Base-by-base conservation (phyloP, 345 rosid genomes). In the Microthlaspi erraticum region DNA sequence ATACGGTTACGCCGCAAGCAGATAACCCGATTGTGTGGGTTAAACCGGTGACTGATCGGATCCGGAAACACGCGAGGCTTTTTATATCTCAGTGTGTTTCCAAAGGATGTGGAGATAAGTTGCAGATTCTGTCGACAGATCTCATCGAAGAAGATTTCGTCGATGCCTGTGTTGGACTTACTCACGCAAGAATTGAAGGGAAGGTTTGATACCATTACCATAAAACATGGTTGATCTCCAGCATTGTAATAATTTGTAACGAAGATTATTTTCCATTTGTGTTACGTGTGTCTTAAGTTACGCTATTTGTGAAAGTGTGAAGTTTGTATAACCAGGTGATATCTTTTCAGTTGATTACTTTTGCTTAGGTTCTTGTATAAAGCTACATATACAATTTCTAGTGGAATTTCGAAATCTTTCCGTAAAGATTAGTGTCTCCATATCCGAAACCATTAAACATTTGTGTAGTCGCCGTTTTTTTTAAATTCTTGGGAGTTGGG, bases 121-220 rank as follows among this genome's bases (percentile, higher is more conserved):
- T 93, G 77, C 98, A 90, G 85, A 75, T 93, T 38, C 78, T 84
- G 11, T 90, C 97, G 0, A 93, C 98, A 1, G 97, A 90, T 76
- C 86, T 93, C 33, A 88, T 93, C 5, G 97, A 86, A 5, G 89
- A 46, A 45, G 97, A 90, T 74, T 93, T 93, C 43, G 85, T 93
- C 0, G 90, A 90, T 73, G 96, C 98, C 0, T 90, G 97, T 26
- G 85, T 79, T 9, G 95, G 92, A 8, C 58, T 90, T 8, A 87
- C 97, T 10, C 60, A 61, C 6, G 93, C 93, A 6, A 85, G 96
- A 77, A 45, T 85, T 23, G 83, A 85, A 73, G 89, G 91, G 18
- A 80, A 76, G 74, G 81, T 83, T 41, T 83, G 68, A 80, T 56
- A 5, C n/a, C 29, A 26, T 23, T 44, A 59, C 11, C 13, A 52